Base-by-base conservation (phyloP, 192 early-diverging fungal species). In the Dimargaris cristalligena region DNA sequence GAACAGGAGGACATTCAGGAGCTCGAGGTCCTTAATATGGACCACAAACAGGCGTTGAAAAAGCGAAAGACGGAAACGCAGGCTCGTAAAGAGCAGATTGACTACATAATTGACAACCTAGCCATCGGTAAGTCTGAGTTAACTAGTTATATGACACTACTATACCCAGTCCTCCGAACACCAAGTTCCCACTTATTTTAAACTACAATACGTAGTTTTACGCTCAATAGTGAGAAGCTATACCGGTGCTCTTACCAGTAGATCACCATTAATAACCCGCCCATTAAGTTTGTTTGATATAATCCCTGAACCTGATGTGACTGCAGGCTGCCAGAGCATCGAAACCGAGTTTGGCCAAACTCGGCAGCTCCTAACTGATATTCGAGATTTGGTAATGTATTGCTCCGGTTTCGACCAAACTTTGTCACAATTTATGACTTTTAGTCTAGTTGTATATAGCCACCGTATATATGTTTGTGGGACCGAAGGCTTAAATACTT, bases 1-100 rank as follows among this genome's bases (percentile, higher is more conserved):
- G 63, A 63, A 23, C 46, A 60, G 18, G 33, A 66, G 10, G 72
- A 74, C 35, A 70, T 68, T 23, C 41, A 57, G 44, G 62, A 63
- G 16, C 31, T 72, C 31, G 54, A 56, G 23, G 54, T 33, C 29
- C 8, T 16, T 18, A 56, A 56, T 56, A 16, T 34, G 31, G 31
- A 33, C 16, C 26, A 33, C 34, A 56, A 56, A 29, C 26, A 56
- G 34, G 23, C 14, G 23, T 23, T 56, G 2, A 56, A 56, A 16
- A 29, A 56, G 23, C 54, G 54, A 28, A 56, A 56, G 18, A 23
- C 23, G 2, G 50, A 52, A 26, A 30, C 50, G 50, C 26, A 30
- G 16, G 50, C 28, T 2, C 50, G 50, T 14, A 18, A 30, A 11
- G 50, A 52, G 50, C 50, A 52, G 30, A 52, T 52, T 52, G 50